Conservation (phyloP, 768 basidiomycete genomes). For the Pulveroboletus frians region DNA sequence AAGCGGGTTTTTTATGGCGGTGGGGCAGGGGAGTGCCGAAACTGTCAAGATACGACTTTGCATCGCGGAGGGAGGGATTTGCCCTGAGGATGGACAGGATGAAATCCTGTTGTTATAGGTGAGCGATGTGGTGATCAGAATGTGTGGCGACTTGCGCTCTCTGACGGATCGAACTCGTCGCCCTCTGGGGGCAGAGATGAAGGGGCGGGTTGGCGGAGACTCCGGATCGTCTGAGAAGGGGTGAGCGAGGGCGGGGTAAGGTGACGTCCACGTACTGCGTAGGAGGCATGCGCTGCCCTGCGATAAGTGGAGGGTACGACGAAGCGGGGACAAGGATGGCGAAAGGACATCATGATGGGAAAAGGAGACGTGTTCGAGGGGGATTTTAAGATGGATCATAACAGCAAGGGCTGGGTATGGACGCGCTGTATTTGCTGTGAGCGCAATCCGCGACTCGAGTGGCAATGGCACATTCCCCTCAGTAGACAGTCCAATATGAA, state of each 20-base stretch:
- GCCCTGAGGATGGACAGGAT: constrained; percentile 92
- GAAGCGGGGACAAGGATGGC: constrained; percentile 16
- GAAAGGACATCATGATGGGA: constrained; percentile 29
- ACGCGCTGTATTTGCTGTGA: constrained; percentile 27
- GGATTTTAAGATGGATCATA: constrained; percentile 24
- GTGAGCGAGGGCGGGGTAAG: constrained; percentile 18
- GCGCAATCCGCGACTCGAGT: constrained; percentile 25
- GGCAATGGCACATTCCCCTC: constrained; percentile 19
- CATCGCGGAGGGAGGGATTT: constrained; percentile 87
- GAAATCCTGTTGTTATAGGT: constrained; percentile 64
- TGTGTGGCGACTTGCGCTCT: constrained; percentile 41
- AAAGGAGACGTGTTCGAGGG: not conserved
- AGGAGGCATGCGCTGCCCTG: constrained; percentile 44
- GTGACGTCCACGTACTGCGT: constrained; percentile 41
- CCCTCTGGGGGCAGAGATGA: constrained; percentile 6
- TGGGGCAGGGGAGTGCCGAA: constrained; percentile 66
- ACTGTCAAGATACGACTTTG: constrained; percentile 84
- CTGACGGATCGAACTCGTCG: constrained; percentile 34
- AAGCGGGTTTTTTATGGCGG: constrained; percentile 21
- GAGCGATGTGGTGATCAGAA: constrained; percentile 1
- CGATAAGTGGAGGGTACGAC: constrained; percentile 28
- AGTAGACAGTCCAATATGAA: not conserved
- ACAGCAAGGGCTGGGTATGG: constrained; percentile 13
- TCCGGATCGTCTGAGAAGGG: constrained; percentile 26
- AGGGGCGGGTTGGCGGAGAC: constrained; percentile 19